phyloP scores from a whole-genome alignment of 768 basidiomycete genomes.

The Xerocomus spinulosus region DNA sequence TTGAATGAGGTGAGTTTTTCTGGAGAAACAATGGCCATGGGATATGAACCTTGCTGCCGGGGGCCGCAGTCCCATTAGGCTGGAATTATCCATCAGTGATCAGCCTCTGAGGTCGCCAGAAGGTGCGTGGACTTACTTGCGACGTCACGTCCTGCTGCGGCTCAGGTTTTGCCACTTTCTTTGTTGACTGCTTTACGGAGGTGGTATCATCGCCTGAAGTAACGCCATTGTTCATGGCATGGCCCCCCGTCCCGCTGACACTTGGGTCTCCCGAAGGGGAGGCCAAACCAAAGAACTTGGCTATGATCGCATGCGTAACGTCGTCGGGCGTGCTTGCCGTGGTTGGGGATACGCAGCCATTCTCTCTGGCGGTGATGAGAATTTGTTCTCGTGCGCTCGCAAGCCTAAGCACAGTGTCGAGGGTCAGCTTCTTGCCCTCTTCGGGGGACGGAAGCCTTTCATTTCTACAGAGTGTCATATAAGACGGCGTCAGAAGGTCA shows the following conservation, averaged over 20 bases:
- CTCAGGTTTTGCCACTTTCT: no score
- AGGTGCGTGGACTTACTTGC: no score
- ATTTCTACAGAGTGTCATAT: constrained; percentile 48
- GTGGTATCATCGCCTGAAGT: no score
- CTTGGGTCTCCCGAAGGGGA: not conserved
- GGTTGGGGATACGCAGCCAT: constrained; percentile 26
- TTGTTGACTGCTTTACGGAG: no score
- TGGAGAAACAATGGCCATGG: no score
- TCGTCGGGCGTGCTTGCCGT: constrained; percentile 25
- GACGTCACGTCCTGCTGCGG: no score
- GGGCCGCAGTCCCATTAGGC: no score
- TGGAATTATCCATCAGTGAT: no score
- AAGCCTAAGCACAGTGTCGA: constrained; percentile 51
- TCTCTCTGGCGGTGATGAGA: constrained; percentile 32
- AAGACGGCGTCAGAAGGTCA: constrained; percentile 47
- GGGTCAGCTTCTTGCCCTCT: constrained; percentile 55
- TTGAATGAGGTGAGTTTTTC: no score
- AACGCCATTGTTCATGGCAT: constrained; percentile 1
- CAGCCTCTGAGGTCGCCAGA: no score
- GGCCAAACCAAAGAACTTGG: constrained; percentile 30
- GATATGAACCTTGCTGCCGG: no score
- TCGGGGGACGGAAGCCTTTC: constrained; percentile 45
- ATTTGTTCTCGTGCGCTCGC: constrained; percentile 49
- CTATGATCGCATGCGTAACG: constrained; percentile 26
- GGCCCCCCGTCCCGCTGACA: constrained; percentile 1